These are phyloP conservation scores for Zymoseptoria passerinii DNA, from an alignment of 2,329 filamentous ascomycete species.

Conservation along the genomic window DNA sequence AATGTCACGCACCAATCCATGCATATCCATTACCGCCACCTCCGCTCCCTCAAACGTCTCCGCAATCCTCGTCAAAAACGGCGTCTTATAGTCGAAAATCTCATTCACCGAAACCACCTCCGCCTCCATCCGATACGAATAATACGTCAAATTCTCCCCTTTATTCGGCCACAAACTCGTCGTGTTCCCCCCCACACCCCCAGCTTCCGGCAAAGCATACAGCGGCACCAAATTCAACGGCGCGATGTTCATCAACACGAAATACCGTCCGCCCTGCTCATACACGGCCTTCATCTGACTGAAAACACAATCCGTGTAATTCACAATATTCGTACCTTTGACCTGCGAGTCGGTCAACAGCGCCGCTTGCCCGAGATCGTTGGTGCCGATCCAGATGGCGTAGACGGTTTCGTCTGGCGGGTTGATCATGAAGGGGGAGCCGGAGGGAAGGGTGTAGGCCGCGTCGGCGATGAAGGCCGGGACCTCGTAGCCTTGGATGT, in stretches of 20 bases:
- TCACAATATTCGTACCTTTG: conserved; percentile 49
- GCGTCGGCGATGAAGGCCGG: conserved; percentile 41
- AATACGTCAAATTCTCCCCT: conserved; percentile 41
- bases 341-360: conserved; percentile 60
- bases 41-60: conserved; percentile 46
- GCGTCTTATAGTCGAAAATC: conserved; percentile 45
- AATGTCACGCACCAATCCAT: conserved; percentile 43
- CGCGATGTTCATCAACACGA: conserved; percentile 62
- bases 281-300: conserved; percentile 55
- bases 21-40: conserved; percentile 60
- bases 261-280: conserved; percentile 56
- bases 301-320: conserved; percentile 63
- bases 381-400: conserved; percentile 72
- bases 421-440: conserved; percentile 36
- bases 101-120: conserved; percentile 44
- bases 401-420: conserved; percentile 58
- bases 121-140: conserved; percentile 45
- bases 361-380: conserved; percentile 60
- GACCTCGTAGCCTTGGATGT: conserved; percentile 37
- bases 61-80: conserved; percentile 37
- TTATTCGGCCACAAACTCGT: conserved; percentile 40
- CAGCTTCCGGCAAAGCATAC: conserved; percentile 48
- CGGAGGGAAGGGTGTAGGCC: conserved; percentile 27
- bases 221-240: conserved; percentile 61
- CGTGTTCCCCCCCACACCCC: conserved; percentile 35